phyloP scores from a whole-genome alignment of 139 green algal species.

The Deuterostichococcus epilithicus region DNA sequence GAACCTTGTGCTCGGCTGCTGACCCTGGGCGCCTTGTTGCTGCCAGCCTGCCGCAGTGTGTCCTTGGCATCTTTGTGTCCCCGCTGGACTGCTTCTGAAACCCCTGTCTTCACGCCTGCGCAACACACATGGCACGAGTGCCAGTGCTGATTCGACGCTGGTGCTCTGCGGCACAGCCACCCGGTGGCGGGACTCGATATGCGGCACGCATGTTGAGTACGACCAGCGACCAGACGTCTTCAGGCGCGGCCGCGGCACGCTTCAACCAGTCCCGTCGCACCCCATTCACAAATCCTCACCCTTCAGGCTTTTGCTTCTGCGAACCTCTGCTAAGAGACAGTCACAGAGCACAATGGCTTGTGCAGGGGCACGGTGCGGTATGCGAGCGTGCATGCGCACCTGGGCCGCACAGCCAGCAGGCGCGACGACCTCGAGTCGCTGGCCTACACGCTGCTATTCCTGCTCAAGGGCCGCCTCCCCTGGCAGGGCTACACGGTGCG shows the following conservation, averaged over 20 bases:
- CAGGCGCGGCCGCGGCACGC: conserved; percentile 26
- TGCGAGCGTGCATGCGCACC: conserved; percentile 95
- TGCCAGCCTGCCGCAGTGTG: no score
- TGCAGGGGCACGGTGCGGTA: conserved; percentile 93
- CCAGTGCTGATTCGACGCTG: not conserved
- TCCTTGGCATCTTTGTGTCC: no score
- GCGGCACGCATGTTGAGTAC: conserved; percentile 95
- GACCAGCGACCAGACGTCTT: conserved; percentile 99
- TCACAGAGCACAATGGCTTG: not conserved
- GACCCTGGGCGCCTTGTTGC: no score
- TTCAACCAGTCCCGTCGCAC: conserved; percentile 7
- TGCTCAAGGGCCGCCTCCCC: conserved; percentile 89
- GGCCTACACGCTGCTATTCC: conserved; percentile 98
- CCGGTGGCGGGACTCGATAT: conserved; percentile 81
- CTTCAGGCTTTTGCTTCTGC: not conserved
- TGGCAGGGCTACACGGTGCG: conserved; percentile 90
- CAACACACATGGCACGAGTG: no score
- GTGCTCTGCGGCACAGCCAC: conserved; percentile 59
- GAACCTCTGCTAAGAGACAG: not conserved
- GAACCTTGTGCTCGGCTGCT: no score
- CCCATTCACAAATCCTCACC: no score
- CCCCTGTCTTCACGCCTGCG: no score
- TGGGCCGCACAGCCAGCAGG: conserved; percentile 89
- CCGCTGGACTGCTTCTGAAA: no score
- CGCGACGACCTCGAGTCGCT: conserved; percentile 97